These are phyloP conservation scores for Teratosphaeria nubilosa DNA, from an alignment of 2,329 filamentous ascomycete species.

Conservation along the genomic window DNA sequence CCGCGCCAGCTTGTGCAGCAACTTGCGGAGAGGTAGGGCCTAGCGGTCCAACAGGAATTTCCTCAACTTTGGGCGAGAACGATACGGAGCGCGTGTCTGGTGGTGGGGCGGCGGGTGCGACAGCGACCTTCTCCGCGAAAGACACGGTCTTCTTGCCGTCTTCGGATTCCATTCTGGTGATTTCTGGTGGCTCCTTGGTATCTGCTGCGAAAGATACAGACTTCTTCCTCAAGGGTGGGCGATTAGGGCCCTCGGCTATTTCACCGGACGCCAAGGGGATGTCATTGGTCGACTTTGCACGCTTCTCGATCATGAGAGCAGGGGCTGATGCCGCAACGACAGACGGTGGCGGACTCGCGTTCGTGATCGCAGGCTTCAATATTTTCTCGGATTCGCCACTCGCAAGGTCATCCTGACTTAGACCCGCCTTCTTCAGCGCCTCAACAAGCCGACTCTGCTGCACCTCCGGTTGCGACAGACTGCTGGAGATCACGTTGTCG, in stretches of 20 bases:
- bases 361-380: constrained; percentile 9
- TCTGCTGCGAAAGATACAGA: constrained; percentile 55
- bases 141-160: constrained; percentile 25
- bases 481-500: constrained; percentile 62
- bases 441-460: constrained; percentile 59
- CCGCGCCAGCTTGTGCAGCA: constrained; percentile 1
- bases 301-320: neutral
- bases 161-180: constrained; percentile 18
- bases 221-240: constrained; percentile 34
- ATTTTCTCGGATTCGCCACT: constrained; percentile 5
- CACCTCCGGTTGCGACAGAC: constrained; percentile 49
- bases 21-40: constrained; percentile 5
- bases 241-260: constrained; percentile 7
- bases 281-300: neutral
- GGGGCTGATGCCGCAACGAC: neutral
- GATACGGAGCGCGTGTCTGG: constrained; percentile 23
- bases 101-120: constrained; percentile 24
- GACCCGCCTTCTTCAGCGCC: constrained; percentile 65
- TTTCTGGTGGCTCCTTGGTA: constrained; percentile 40
- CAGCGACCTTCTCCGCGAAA: constrained; percentile 26
- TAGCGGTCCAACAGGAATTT: constrained; percentile 17
- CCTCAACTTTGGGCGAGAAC: constrained; percentile 22
- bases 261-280: neutral
- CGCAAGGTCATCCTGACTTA: constrained; percentile 29
- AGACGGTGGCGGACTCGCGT: constrained; percentile 3